Percentiles rank a stretch among this genome's conserved stretches.
These are phyloP conservation scores for Camelina neglecta DNA, from an alignment of 345 rosid genomes.

Conservation along the genomic window DNA sequence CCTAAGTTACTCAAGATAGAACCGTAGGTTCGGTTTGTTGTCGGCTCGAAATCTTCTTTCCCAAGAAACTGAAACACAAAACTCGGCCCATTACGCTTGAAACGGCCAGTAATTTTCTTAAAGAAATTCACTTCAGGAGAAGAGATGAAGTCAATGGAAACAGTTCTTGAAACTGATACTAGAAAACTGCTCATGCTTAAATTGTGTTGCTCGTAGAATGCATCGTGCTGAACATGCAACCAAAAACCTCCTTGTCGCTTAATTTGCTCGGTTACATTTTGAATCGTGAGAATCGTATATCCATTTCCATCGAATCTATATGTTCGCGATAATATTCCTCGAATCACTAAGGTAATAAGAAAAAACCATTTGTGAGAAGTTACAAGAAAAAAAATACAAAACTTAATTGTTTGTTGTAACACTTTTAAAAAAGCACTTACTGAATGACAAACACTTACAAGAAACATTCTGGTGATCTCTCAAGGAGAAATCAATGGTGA, in stretches of 20 bases:
- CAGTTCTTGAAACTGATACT: constrained; percentile 50
- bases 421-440: too few relatives aligned
- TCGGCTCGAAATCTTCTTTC: constrained; percentile 54
- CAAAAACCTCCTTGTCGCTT: constrained; percentile 52
- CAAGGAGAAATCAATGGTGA: constrained; percentile 60
- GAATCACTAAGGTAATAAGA: too few relatives aligned
- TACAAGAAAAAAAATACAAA: too few relatives aligned
- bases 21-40: constrained; percentile 68
- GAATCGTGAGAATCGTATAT: too few relatives aligned
- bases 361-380: too few relatives aligned
- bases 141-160: constrained; percentile 59
- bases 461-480: constrained; percentile 22
- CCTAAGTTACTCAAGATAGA: constrained; percentile 62
- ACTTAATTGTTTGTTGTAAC: too few relatives aligned
- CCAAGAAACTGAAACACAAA: constrained; percentile 62
- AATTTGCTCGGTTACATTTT: constrained; percentile 38
- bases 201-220: constrained; percentile 62
- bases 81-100: constrained; percentile 48
- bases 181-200: constrained; percentile 64
- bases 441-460: constrained; percentile 50
- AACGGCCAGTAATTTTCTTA: constrained; percentile 48
- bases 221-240: constrained; percentile 81
- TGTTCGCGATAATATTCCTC: too few relatives aligned
- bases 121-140: constrained; percentile 79
- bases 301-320: too few relatives aligned